phyloP scores from a whole-genome alignment of 768 basidiomycete species.

The Terana coerulea region DNA sequence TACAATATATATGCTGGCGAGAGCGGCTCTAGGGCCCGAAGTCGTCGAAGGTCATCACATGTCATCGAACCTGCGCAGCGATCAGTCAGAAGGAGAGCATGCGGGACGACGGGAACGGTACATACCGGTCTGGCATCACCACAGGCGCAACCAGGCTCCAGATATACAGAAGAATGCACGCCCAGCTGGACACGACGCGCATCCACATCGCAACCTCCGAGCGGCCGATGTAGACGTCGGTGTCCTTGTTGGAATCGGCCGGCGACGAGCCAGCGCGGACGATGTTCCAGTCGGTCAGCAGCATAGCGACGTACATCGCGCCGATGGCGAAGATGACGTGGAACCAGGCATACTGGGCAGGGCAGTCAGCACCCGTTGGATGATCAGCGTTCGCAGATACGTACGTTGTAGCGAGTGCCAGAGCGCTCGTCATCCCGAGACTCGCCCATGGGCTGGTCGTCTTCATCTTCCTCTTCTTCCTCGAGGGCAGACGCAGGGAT shows the following conservation, averaged over 20 bases:
- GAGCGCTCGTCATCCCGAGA: constrained; percentile 88
- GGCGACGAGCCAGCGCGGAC: constrained; percentile 40
- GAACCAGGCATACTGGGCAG: constrained; percentile 91
- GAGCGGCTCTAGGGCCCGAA: too few species aligned
- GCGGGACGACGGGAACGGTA: constrained; percentile 1
- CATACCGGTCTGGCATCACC: constrained; percentile 86
- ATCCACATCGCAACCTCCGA: constrained; percentile 99
- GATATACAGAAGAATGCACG: constrained; percentile 80
- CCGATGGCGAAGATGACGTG: constrained; percentile 96
- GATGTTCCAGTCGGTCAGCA: constrained; percentile 95
- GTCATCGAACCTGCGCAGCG: constrained; percentile 20
- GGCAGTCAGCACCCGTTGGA: constrained; percentile 6
- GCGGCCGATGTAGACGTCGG: constrained; percentile 84
- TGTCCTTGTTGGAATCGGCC: constrained; percentile 47
- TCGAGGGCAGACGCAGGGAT: constrained; percentile 89
- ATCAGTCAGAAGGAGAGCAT: background rate
- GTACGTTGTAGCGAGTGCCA: constrained; percentile 92
- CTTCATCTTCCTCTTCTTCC: constrained; percentile 72
- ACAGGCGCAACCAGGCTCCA: constrained; percentile 91
- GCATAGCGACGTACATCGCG: constrained; percentile 96
- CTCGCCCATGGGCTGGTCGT: constrained; percentile 73
- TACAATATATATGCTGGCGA: constrained; percentile 6
- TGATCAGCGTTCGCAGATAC: constrained; percentile 20
- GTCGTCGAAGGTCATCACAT: constrained; percentile 11
- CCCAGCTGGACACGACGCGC: constrained; percentile 94